Base-by-base conservation (phyloP, 306 rosid species). In the Senna tora region DNA sequence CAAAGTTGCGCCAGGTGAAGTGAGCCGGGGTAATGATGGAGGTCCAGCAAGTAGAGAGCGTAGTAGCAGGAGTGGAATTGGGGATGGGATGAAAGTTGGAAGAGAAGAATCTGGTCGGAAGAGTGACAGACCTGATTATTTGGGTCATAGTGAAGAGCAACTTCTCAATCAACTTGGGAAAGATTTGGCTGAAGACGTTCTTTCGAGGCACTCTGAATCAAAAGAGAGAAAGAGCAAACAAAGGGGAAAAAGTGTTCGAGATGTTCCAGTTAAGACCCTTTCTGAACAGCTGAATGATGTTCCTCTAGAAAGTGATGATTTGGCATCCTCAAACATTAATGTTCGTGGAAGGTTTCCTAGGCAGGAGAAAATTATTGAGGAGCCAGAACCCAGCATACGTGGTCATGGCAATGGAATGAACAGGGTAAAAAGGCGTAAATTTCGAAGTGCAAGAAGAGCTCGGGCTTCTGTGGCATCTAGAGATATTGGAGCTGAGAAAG, bases 271-370 rank as follows among this genome's bases (percentile, higher is more conserved):
- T 34, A 91, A 88, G 87, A 91, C 93, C 79, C 92, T 91, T 22
- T 88, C 96, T 19, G 95, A 89, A 70, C 93, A 89, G 74, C 83
- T 87, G 82, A 78, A 81, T 62, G 91, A 83, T 50, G 80, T 82
- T 80, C 86, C 83, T 15, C 76, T 86, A 87, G 96, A 89, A 57
- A 79, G 92, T 73, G 97, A 95, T 81, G 99, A 84, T 71, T 80
- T 91, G 55, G 88, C 87, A 43, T 94, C 95, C 39, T 87, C 95
- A 12, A 91, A 90, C 81, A 83, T 87, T 43, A 88, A 81, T 78
- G 67, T 84, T 45, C 87, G 65, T 45, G 88, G 85, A 75, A 86
- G 89, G 77, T 80, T 61, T 66, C 81, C 82, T 4, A 79, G 81
- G 61, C 89, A 70, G 50, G 91, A 76, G 79, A 91, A 74, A 76